Evolutionary conservation across 2,329 filamentous ascomycete genomes (phyloP), one percentile per base, ranked within the genome.

Genomic region (Conoideocrella luteorostrata): DNA sequence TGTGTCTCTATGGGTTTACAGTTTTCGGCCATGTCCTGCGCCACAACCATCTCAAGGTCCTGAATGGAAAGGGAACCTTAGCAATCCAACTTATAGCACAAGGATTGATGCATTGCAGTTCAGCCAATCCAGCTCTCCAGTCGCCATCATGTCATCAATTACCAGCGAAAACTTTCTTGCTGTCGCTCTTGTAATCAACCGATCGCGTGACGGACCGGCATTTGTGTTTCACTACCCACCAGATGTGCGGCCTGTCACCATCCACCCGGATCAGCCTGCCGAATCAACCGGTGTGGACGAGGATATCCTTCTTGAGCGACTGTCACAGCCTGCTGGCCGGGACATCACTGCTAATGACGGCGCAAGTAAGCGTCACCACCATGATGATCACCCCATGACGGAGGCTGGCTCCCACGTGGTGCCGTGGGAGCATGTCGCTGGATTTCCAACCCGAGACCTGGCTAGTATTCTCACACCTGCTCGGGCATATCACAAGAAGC

Each of bases 141-240:
- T n/a, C n/a, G n/a, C n/a, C 39, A 38, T 57, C 46, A 77, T 77
- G 71, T 64, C 74, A 24, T 67, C 69, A 42, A 68, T 77, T 44
- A 75, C 69, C 56, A 60, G 66, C 28, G 70, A 74, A 51, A 80
- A 78, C 57, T 74, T 80, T 50, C 63, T 90, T 41, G 86, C 82
- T 33, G 79, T 91, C 45, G 79, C 87, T 41, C 76, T 91, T 30
- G 79, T 89, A 52, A 80, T 87, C 55, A 80, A 80, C 56, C 78
- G 85, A 51, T 86, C 85, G 26, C 80, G 84, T 51, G 84, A 87
- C 54, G 88, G 88, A 13, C 86, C 88, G 22, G 80, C 82, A 50
- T 84, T 93, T 55, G 84, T 93, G 55, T 95, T 90, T 63, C 87
- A 95, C 64, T 93, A 93, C 57, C 88, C 88, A n/a, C 75, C 82